A percentile compares a stretch with the other conserved stretches of the same genome.
These are phyloP conservation scores for Aspergillus amoenus DNA, from an alignment of 2,329 filamentous ascomycete genomes.

Conservation along the genomic window DNA sequence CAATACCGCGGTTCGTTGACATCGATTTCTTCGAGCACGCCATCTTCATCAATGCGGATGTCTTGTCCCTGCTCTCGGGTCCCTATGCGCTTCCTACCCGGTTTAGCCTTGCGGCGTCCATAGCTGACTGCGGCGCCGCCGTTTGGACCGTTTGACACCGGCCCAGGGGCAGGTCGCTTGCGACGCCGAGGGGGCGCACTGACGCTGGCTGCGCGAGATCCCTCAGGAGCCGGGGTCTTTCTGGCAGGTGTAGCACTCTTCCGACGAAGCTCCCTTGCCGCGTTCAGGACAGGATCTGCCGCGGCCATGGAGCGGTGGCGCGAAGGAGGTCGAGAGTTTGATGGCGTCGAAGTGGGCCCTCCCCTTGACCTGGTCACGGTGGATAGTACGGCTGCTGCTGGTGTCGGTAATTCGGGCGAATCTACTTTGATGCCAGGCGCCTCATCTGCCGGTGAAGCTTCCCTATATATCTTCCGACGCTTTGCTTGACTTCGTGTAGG, in stretches of 20 bases:
- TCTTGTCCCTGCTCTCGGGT: constrained; percentile 43
- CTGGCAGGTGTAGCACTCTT: constrained; percentile 44
- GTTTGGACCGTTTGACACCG: constrained; percentile 57
- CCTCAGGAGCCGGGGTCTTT: constrained; percentile 42
- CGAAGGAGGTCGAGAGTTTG: constrained; percentile 34
- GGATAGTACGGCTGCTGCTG: constrained; percentile 12
- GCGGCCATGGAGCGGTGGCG: constrained; percentile 30
- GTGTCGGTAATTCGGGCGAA: constrained; percentile 21
- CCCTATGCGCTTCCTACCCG: constrained; percentile 41
- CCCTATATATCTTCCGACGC: constrained; percentile 39
- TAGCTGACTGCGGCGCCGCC: constrained; percentile 63
- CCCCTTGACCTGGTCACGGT: constrained; percentile 2
- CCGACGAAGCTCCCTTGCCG: constrained; percentile 36
- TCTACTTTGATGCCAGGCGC: constrained; percentile 21
- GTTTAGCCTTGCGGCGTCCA: constrained; percentile 58
- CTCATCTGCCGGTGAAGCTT: constrained; percentile 33
- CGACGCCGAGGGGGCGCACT: constrained; percentile 46
- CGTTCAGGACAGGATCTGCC: constrained; percentile 25
- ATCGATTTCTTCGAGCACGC: constrained; percentile 54
- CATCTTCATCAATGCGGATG: constrained; percentile 48
- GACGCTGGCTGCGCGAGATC: constrained; percentile 37
- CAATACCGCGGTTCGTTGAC: constrained; percentile 65
- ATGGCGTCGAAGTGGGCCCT: constrained; percentile 25
- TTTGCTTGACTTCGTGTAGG: constrained; percentile 33
- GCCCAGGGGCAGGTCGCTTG: constrained; percentile 60